Evolutionary conservation across 176 grass and related monocot genomes (phyloP), one percentile per base, ranked within the genome.

Genomic region (Triticum dicoccoides): DNA sequence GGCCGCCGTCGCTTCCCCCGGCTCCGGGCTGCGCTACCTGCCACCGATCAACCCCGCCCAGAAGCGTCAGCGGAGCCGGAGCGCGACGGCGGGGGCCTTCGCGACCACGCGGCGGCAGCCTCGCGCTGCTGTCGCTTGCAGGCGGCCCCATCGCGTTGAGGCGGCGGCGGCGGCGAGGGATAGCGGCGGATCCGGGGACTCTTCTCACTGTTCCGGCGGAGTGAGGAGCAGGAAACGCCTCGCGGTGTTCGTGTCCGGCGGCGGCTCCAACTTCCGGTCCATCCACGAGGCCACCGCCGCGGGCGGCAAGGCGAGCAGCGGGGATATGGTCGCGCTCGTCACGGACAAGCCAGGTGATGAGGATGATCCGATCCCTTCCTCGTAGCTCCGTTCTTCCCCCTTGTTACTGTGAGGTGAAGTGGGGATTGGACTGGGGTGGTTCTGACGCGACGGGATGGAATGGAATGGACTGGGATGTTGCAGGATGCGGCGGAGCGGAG

Each of bases 401-500:
- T 52, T 52, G 15, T 15, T 52, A 12, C 9, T 12, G 67, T 45
- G 59, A 68, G n/a, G 32, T 65, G 61, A 11, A 52, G 5, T 17
- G 49, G 49, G 49, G 59, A 38, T 65, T 13, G 7, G 44, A 45
- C 44, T 45, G 44, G 44, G 44, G 74, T 67, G 38, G n/a, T 78
- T 86, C 42, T 76, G 69, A 76, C 49, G 49, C 18, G 24, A 37
- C 17, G 45, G 42, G 2, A 44, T 44, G 42, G 42, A 11, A 44
- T 47, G 44, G 10, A 12, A 1, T 45, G 56, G 59, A 9, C 7
- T 64, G 38, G 24, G 6, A 17, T 49, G 0, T 85, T 80, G 5
- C 79, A 98, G 83, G 82, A 71, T 96, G 96, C 73, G 85, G 93
- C 62, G 96, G 96, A 4, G 93, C 92, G 2, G 82, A 92, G 51